phyloP scores from a whole-genome alignment of 169 alveolate genomes.

The Neospora caninum region DNA sequence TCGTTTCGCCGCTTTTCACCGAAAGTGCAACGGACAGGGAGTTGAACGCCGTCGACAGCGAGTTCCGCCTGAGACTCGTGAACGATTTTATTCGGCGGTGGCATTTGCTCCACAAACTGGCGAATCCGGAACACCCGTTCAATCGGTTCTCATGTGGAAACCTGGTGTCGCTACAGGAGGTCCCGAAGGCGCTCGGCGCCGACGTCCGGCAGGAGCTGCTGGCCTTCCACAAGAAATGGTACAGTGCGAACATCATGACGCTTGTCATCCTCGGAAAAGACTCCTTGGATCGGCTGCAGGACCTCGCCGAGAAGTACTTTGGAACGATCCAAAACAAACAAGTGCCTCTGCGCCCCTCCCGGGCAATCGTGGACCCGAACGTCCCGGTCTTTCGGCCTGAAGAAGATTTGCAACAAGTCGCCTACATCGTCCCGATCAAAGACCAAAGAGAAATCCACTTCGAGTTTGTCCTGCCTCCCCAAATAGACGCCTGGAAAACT shows the following conservation, averaged over 20 bases:
- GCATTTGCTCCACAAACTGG: slow-evolving; percentile 27
- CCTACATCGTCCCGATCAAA: slow-evolving; percentile 1
- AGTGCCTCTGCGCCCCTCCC: slow-evolving; percentile 12
- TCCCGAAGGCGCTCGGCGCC: background rate
- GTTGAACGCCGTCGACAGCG: slow-evolving; percentile 41
- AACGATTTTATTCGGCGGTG: slow-evolving; percentile 35
- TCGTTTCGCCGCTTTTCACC: slow-evolving; percentile 12
- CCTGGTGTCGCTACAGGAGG: background rate
- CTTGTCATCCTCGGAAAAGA: slow-evolving; percentile 67
- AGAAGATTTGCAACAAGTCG: background rate
- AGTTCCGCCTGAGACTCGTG: slow-evolving; percentile 41
- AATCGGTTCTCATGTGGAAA: slow-evolving; percentile 36
- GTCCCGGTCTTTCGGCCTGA: background rate
- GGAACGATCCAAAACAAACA: slow-evolving; percentile 59
- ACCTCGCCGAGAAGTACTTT: slow-evolving; percentile 42
- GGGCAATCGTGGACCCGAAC: background rate
- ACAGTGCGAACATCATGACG: slow-evolving; percentile 77
- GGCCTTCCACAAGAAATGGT: slow-evolving; percentile 48
- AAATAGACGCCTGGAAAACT: background rate
- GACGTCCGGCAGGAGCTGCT: slow-evolving; percentile 30
- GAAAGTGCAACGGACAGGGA: slow-evolving; percentile 12
- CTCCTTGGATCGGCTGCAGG: slow-evolving; percentile 40
- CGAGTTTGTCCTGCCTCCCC: slow-evolving; percentile 53
- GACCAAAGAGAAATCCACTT: slow-evolving; percentile 29
- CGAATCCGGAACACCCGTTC: slow-evolving; percentile 35